phyloP scores from a whole-genome alignment of 164 flowering plant genomes.

The Warburgia ugandensis region DNA sequence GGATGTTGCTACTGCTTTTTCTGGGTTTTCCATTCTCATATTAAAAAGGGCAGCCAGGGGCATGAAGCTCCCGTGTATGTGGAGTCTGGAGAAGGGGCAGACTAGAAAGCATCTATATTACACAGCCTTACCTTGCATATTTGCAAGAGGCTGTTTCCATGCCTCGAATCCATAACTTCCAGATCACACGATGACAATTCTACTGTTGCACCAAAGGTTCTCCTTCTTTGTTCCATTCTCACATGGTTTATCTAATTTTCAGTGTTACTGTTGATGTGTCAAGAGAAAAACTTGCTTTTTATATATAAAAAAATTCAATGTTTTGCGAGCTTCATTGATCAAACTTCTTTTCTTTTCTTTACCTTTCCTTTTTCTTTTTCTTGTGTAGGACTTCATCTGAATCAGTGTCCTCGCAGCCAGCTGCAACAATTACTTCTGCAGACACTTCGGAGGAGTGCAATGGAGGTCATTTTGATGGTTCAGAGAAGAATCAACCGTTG shows the following conservation, averaged over 20 bases:
- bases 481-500: constrained; percentile 16
- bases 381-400: constrained; percentile 32
- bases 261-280: neutral
- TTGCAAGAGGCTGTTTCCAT: too few species aligned
- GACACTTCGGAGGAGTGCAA: constrained; percentile 21
- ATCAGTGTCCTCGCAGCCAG: constrained; percentile 10
- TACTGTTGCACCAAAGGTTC: too few species aligned
- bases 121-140: too few species aligned
- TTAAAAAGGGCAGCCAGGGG: too few species aligned
- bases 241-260: neutral
- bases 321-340: neutral
- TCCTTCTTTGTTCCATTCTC: neutral
- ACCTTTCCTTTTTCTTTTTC: neutral
- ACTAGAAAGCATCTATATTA: too few species aligned
- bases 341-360: neutral
- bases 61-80: too few species aligned
- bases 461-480: constrained; percentile 14
- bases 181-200: too few species aligned
- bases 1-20: too few species aligned
- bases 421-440: neutral
- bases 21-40: neutral
- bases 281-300: neutral
- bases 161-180: too few species aligned
- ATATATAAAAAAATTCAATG: neutral
- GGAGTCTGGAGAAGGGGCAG: too few species aligned